Evolutionary conservation across 1,284 basidiomycete species (phyloP).

Genomic region (Tremellales sp.): DNA sequence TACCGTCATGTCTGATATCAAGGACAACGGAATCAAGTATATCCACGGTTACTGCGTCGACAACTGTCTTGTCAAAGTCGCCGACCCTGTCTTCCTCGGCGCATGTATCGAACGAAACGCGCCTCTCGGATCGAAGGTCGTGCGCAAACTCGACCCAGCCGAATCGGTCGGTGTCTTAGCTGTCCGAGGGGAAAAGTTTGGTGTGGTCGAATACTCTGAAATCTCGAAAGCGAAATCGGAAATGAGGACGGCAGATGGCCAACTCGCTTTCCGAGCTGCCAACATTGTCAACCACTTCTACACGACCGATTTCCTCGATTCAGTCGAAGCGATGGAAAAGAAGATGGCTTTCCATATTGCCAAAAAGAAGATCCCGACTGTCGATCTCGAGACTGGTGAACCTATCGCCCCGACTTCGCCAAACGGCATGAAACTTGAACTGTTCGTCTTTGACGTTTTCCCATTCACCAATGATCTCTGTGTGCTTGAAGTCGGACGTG

Average conservation of each 20-base stretch:
- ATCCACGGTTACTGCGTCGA: conserved; percentile 97
- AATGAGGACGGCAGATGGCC: conserved; percentile 63
- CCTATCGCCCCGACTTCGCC: conserved; percentile 74
- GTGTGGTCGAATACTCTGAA: conserved; percentile 97
- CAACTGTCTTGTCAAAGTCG: conserved; percentile 97
- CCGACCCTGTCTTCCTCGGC: conserved; percentile 94
- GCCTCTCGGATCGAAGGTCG: conserved; percentile 93
- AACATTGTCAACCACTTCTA: conserved; percentile 99
- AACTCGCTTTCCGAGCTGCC: conserved; percentile 84
- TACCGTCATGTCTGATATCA: conserved; percentile 81
- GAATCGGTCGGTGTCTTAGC: conserved; percentile 97
- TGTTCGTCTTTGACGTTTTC: conserved; percentile 99
- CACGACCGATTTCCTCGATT: conserved; percentile 77
- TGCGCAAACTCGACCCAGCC: conserved; percentile 77
- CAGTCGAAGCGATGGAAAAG: conserved; percentile 76
- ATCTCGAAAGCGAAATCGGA: conserved; percentile 84
- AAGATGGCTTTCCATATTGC: conserved; percentile 97
- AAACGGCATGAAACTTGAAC: conserved; percentile 99
- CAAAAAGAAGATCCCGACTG: conserved; percentile 89
- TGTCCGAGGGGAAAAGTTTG: conserved; percentile 71
- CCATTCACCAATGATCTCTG: conserved; percentile 80
- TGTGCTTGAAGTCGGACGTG: conserved; percentile 82
- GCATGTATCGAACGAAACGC: conserved; percentile 81
- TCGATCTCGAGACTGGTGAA: conserved; percentile 64
- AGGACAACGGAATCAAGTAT: conserved; percentile 72